Percentiles rank a stretch among this genome's conserved stretches.
phyloP scores from a whole-genome alignment of 306 rosid species.

The Prunus mira region DNA sequence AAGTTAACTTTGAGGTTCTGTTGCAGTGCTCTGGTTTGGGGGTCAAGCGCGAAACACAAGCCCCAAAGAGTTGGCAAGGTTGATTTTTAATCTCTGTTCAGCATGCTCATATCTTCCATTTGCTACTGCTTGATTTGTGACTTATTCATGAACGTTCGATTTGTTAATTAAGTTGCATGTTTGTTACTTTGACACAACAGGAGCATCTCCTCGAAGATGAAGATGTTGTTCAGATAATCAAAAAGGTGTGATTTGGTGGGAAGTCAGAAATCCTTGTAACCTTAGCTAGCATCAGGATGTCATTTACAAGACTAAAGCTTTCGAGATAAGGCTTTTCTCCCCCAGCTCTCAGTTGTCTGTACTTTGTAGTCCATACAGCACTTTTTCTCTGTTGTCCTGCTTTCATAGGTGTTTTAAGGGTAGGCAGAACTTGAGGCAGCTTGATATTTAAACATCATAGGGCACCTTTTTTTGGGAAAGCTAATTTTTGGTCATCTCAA shows the following conservation, averaged over 20 bases:
- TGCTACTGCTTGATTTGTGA: not conserved
- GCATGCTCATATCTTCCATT: not conserved
- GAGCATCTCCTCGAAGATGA: conserved; percentile 96
- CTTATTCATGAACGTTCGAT: not conserved
- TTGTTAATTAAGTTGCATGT: conserved; percentile 12
- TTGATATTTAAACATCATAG: conserved; percentile 28
- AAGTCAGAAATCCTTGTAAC: not conserved
- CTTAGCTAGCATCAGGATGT: not conserved
- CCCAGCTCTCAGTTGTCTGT: not conserved
- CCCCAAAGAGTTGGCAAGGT: conserved; percentile 99
- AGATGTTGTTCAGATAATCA: conserved; percentile 95
- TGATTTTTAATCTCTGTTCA: not conserved
- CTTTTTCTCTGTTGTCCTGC: not conserved
- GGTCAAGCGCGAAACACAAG: conserved; percentile 93
- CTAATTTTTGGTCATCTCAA: not conserved
- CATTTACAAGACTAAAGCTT: not conserved
- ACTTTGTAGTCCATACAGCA: not conserved
- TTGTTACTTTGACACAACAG: conserved; percentile 29
- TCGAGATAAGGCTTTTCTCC: conserved; percentile 2
- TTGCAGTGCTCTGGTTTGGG: conserved; percentile 95
- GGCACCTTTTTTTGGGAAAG: conserved; percentile 2
- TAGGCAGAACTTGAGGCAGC: conserved; percentile 23
- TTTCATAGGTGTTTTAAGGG: conserved; percentile 8
- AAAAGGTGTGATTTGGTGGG: conserved; percentile 56
- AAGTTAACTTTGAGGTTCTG: conserved; percentile 11